These are phyloP conservation scores for Aspergillus persii DNA, from an alignment of 2,329 filamentous ascomycete species.

Conservation along the genomic window DNA sequence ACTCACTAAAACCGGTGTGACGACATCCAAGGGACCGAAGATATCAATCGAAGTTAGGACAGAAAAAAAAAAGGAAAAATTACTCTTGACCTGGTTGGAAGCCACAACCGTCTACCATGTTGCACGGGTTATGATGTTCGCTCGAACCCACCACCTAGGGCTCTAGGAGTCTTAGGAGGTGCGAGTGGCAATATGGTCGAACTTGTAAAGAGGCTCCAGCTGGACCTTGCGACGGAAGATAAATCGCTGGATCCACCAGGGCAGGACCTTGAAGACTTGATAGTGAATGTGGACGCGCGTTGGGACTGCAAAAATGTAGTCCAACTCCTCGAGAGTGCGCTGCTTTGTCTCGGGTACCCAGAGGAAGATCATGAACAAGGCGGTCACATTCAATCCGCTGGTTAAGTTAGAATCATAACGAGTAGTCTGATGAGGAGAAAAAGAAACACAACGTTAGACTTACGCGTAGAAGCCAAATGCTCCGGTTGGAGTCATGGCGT, in stretches of 20 bases:
- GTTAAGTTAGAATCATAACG: background rate
- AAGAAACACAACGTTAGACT: constrained; percentile 14
- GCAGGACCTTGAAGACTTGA: constrained; percentile 55
- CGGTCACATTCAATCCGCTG: constrained; percentile 57
- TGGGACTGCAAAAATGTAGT: constrained; percentile 59
- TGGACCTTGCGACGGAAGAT: constrained; percentile 51
- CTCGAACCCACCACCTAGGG: background rate
- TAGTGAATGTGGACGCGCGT: constrained; percentile 58
- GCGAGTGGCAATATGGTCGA: constrained; percentile 31
- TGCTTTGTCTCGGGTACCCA: constrained; percentile 59
- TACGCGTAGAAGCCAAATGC: constrained; percentile 61
- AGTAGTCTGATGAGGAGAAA: background rate
- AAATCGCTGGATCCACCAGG: constrained; percentile 61
- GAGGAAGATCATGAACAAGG: constrained; percentile 63
- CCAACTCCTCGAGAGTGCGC: constrained; percentile 56
- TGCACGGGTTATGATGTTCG: background rate
- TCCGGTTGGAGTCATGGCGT: constrained; percentile 50
- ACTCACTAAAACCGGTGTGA: background rate
- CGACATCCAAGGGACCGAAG: background rate
- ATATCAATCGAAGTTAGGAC: background rate
- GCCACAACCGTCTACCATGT: background rate
- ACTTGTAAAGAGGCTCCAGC: constrained; percentile 53
- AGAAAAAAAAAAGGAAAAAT: background rate
- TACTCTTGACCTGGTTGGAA: background rate
- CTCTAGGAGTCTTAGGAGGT: constrained; percentile 1